phyloP scores from a whole-genome alignment of 257 asterid genomes.

The Leonotis leonurus region DNA sequence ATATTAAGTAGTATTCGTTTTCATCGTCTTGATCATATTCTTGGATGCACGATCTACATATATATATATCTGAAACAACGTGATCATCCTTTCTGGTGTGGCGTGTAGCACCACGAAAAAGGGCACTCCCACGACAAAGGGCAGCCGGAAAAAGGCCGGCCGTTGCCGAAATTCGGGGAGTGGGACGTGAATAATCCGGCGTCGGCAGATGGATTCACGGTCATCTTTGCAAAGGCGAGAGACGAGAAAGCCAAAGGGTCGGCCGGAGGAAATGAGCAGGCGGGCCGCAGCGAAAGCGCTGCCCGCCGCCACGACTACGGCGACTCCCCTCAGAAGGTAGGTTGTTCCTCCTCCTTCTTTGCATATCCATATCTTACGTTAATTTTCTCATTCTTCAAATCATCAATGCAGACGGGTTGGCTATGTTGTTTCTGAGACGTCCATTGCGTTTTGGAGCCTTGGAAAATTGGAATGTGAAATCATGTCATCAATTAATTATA shows the following conservation, averaged over 20 bases:
- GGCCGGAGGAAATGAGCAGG: constrained; percentile 5
- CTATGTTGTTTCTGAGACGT: constrained; percentile 33
- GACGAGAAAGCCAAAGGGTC: constrained; percentile 45
- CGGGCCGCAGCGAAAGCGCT: background rate
- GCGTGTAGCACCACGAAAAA: constrained; percentile 20
- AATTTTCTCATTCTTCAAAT: background rate
- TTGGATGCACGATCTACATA: background rate
- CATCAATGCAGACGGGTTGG: constrained; percentile 34
- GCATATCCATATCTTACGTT: too few species aligned
- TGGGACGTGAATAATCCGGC: constrained; percentile 71
- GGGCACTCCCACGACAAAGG: too few species aligned
- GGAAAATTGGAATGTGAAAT: background rate
- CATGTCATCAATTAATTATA: background rate
- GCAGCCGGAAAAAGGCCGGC: constrained; percentile 57
- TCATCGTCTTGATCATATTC: background rate
- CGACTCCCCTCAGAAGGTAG: constrained; percentile 15
- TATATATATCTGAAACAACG: too few species aligned
- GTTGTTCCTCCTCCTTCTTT: background rate
- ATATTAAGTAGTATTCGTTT: background rate
- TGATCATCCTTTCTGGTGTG: background rate
- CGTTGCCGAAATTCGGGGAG: constrained; percentile 62
- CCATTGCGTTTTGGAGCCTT: constrained; percentile 13
- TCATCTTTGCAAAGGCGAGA: constrained; percentile 55
- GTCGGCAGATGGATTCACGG: constrained; percentile 63
- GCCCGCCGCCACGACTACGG: constrained; percentile 11